Evolutionary conservation across 495 filamentous ascomycete species (phyloP).

Genomic region (Daldinia grandis): DNA sequence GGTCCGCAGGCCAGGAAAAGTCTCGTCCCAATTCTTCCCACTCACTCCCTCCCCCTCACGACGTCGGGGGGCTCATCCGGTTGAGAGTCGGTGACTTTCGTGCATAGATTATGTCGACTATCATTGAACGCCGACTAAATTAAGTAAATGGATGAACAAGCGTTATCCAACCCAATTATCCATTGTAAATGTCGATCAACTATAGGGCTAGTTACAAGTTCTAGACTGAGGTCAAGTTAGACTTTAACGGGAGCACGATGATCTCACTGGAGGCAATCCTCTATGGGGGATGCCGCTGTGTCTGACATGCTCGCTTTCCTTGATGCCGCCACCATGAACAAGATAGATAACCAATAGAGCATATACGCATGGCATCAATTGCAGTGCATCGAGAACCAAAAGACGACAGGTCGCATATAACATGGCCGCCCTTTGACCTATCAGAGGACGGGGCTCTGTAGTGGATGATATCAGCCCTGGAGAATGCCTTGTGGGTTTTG

Average conservation of each 20-base stretch:
- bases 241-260: conserved; percentile 7
- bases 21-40: not conserved
- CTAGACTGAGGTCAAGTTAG: conserved; percentile 11
- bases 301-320: conserved; percentile 35
- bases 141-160: conserved; percentile 24
- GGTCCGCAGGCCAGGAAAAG: not conserved
- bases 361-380: conserved; percentile 39
- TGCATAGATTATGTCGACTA: conserved; percentile 21
- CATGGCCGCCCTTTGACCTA: conserved; percentile 32
- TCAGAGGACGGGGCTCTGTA: conserved; percentile 13
- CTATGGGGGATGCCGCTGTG: conserved; percentile 20
- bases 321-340: conserved; percentile 20
- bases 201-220: not conserved
- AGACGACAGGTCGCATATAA: conserved; percentile 30
- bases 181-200: conserved; percentile 9
- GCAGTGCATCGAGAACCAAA: conserved; percentile 32
- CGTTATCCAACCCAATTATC: conserved; percentile 21
- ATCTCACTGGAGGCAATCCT: conserved; percentile 11
- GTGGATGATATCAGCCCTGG: conserved; percentile 28
- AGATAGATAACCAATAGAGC: conserved; percentile 28
- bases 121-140: conserved; percentile 18
- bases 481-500: conserved; percentile 24
- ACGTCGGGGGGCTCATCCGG: not conserved
- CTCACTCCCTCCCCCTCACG: not conserved
- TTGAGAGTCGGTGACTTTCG: not conserved